Percentiles rank a stretch among this genome's conserved stretches.
Conservation (phyloP, 306 rosid species). For the Hippophae tibetana region DNA sequence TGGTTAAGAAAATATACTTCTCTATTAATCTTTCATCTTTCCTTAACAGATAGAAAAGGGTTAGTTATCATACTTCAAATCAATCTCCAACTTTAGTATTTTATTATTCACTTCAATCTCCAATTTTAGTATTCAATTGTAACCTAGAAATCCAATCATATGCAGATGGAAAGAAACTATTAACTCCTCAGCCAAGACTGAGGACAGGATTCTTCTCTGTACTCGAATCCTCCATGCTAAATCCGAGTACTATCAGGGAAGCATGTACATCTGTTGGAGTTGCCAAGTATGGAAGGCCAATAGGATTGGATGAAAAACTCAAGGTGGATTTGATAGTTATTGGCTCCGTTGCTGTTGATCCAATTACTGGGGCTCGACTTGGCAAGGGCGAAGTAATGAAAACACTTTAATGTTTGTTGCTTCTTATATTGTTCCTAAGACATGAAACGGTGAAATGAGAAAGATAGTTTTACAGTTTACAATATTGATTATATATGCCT, state of each 20-base stretch:
- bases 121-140: neutral
- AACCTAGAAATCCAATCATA: neutral
- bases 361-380: conserved; percentile 76
- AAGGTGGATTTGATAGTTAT: conserved; percentile 77
- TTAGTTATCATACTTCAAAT: too few relatives aligned
- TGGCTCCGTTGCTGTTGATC: conserved; percentile 93
- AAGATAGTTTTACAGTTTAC: neutral
- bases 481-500: neutral
- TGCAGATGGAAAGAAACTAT: conserved; percentile 67
- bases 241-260: conserved; percentile 40
- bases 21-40: too few relatives aligned
- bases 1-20: too few relatives aligned
- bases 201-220: conserved; percentile 91
- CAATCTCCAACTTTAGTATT: too few relatives aligned
- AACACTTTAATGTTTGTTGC: neutral
- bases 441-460: neutral
- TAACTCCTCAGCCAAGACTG: conserved; percentile 84
- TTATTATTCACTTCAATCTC: neutral
- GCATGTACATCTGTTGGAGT: conserved; percentile 82
- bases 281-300: conserved; percentile 68
- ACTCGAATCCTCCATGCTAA: conserved; percentile 41
- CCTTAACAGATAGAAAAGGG: too few relatives aligned
- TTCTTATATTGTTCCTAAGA: neutral
- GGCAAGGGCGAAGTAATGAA: conserved; percentile 86
- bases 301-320: conserved; percentile 74